Conservation (phyloP, 148 eudicot species). For the Cornus kousa region DNA sequence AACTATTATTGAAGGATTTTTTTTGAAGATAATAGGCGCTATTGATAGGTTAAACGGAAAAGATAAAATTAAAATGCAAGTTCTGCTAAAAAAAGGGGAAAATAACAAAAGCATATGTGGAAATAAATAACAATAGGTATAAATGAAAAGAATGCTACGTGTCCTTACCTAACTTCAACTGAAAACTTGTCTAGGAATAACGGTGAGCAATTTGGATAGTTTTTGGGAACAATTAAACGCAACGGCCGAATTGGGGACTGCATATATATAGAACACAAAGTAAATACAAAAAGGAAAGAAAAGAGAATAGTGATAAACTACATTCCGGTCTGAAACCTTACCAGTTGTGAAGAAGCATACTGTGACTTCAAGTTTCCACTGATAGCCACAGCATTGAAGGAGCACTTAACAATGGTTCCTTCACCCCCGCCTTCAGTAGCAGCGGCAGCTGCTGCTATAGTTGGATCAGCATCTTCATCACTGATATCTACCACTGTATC, state of each 20-base stretch:
- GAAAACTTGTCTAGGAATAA: conserved; percentile 89
- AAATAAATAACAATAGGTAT: background rate
- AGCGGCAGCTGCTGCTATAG: conserved; percentile 37
- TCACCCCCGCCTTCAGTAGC: conserved; percentile 38
- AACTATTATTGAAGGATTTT: too few species aligned
- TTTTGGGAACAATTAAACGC: conserved; percentile 72
- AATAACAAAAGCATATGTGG: background rate
- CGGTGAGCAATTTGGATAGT: conserved; percentile 89
- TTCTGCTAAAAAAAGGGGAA: background rate
- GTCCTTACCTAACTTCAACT: conserved; percentile 67
- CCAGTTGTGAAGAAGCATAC: conserved; percentile 87
- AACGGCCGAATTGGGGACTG: conserved; percentile 96
- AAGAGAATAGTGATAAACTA: background rate
- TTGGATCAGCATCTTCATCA: conserved; percentile 50
- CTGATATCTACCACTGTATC: conserved; percentile 69
- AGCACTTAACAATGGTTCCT: conserved; percentile 78
- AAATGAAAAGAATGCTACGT: background rate
- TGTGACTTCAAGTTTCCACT: conserved; percentile 75
- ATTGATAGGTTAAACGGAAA: background rate
- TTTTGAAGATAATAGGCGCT: background rate
- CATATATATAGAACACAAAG: conserved; percentile 22
- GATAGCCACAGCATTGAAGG: conserved; percentile 71
- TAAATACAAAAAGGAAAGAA: conserved; percentile 15
- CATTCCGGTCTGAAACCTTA: conserved; percentile 22
- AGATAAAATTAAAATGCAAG: background rate